Evolutionary conservation across 805 yeast species (phyloP).

Genomic region (Lipomyces sp.): DNA sequence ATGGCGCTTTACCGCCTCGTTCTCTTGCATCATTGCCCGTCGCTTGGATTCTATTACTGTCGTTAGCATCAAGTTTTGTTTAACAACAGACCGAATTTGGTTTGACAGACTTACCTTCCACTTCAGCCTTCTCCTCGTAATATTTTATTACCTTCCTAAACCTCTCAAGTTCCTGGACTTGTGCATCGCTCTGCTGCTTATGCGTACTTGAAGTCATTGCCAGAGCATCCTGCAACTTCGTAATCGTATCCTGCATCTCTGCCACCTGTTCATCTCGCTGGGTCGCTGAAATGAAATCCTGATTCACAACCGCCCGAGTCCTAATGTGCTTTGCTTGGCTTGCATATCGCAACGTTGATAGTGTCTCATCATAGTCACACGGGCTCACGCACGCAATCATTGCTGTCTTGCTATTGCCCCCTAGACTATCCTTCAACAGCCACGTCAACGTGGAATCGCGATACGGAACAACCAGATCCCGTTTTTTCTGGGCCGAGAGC

Average conservation of each 20-base stretch:
- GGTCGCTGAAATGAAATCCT: constrained; percentile 40
- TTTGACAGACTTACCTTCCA: constrained; percentile 10
- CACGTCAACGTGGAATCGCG: constrained; percentile 69
- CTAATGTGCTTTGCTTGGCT: constrained; percentile 68
- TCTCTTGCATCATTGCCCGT: constrained; percentile 35
- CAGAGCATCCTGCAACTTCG: constrained; percentile 33
- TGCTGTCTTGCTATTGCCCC: constrained; percentile 84
- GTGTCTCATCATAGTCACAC: constrained; percentile 68
- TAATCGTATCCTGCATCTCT: constrained; percentile 43
- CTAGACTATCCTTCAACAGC: constrained; percentile 72
- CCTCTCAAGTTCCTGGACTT: constrained; percentile 33
- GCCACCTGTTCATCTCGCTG: constrained; percentile 41
- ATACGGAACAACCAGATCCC: constrained; percentile 47
- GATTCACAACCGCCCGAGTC: constrained; percentile 59
- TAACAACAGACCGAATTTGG: too few relatives aligned
- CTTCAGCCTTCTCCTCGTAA: constrained; percentile 36
- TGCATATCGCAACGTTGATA: constrained; percentile 74
- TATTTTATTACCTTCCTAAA: constrained; percentile 34
- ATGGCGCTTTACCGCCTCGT: constrained; percentile 32
- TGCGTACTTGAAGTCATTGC: constrained; percentile 24
- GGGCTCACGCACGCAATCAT: constrained; percentile 83
- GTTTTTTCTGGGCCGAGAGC: constrained; percentile 45
- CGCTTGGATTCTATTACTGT: constrained; percentile 34
- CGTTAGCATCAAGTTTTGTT: background rate
- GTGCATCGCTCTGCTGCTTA: constrained; percentile 30